Conservation (phyloP, 129 eudicot genomes). For the Rutidosis leptorrhynchoides region DNA sequence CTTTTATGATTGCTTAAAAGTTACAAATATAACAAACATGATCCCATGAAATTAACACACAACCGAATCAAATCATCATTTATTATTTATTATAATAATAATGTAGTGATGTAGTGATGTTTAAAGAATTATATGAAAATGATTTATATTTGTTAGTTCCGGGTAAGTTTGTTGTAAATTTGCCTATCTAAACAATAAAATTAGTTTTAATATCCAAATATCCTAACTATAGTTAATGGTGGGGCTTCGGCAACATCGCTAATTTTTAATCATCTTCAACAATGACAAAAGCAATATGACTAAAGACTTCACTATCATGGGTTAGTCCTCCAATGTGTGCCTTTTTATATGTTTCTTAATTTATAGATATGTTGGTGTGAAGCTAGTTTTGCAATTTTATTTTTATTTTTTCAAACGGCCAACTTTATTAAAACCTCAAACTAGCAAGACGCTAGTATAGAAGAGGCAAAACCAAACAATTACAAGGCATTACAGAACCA, state of each 20-base stretch:
- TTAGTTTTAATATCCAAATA: no score
- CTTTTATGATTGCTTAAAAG: neutral
- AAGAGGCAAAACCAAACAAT: no score
- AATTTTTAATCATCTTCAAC: slow-evolving; percentile 23
- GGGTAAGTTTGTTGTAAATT: no score
- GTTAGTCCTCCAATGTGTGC: slow-evolving; percentile 36
- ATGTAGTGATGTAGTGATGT: no score
- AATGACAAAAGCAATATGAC: slow-evolving; percentile 37
- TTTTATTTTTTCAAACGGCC: no score
- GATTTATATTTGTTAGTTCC: no score
- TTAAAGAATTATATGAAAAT: no score
- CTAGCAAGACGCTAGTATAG: no score
- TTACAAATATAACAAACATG: neutral
- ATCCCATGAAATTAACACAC: neutral
- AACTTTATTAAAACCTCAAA: no score
- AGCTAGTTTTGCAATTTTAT: no score
- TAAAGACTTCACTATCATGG: slow-evolving; percentile 31
- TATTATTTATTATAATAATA: neutral
- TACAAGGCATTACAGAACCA: no score
- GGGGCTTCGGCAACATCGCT: slow-evolving; percentile 37
- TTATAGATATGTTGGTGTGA: slow-evolving; percentile 19
- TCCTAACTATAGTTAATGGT: slow-evolving; percentile 10
- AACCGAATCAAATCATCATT: neutral
- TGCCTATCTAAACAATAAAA: no score
- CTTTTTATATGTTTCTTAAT: slow-evolving; percentile 12